Evolutionary conservation across 768 basidiomycete species (phyloP).

Genomic region (Termitomyces sp.): DNA sequence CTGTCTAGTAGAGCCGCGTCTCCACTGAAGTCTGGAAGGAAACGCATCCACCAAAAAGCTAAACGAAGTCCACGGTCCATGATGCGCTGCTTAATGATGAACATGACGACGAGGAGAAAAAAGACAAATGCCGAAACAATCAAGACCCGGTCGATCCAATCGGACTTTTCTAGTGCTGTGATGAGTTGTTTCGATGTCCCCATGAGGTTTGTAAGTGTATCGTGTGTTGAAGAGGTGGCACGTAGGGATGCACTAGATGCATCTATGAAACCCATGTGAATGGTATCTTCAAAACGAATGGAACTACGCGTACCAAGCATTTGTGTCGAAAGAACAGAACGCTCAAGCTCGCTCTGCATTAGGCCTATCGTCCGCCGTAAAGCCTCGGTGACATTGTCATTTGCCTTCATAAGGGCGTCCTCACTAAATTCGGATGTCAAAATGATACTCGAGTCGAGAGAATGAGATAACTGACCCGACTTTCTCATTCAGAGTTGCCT

Average conservation of each 20-base stretch:
- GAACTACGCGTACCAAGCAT: conserved; percentile 60
- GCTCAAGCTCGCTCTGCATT: conserved; percentile 92
- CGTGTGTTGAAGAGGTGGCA: conserved; percentile 74
- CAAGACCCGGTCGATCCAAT: conserved; percentile 88
- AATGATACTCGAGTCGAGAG: not conserved
- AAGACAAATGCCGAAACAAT: conserved; percentile 78
- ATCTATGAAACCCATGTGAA: conserved; percentile 40
- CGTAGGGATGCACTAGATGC: conserved; percentile 74
- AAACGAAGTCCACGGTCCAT: conserved; percentile 75
- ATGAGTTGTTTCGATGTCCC: conserved; percentile 81
- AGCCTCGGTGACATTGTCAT: conserved; percentile 83
- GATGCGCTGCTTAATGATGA: conserved; percentile 85
- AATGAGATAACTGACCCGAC: conserved; percentile 42
- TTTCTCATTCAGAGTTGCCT: conserved; percentile 52
- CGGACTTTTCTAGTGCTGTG: conserved; percentile 83
- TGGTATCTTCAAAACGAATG: not conserved
- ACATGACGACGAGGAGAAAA: conserved; percentile 81
- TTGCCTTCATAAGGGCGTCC: conserved; percentile 86
- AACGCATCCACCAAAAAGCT: conserved; percentile 87
- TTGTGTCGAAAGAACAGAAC: conserved; percentile 81
- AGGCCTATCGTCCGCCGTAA: conserved; percentile 78
- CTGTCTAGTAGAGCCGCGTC: conserved; percentile 29
- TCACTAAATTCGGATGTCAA: conserved; percentile 41
- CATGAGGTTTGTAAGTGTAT: conserved; percentile 67
- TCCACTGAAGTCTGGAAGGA: conserved; percentile 51